Percentiles rank a stretch among this genome's conserved stretches.
Conservation (phyloP, 2,329 filamentous ascomycete species). For the Hypoxylon sp. region DNA sequence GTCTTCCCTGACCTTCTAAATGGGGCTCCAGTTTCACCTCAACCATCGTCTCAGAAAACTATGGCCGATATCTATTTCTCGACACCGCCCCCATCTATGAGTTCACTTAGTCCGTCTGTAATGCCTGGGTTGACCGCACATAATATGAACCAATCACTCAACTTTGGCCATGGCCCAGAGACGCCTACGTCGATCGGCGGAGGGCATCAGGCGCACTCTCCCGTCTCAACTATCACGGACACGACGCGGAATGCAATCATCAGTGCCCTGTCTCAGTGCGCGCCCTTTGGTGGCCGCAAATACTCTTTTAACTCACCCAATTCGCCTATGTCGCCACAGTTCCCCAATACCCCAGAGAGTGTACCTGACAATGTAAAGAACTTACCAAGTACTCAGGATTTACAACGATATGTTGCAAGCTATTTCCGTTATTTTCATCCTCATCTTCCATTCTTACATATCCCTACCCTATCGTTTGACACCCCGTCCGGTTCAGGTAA, state of each 20-base stretch:
- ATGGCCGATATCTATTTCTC: constrained; percentile 83
- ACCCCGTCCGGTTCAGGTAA: constrained; percentile 77
- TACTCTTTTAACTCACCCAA: constrained; percentile 73
- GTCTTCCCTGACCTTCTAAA: constrained; percentile 84
- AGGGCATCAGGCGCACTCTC: constrained; percentile 71
- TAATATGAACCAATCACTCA: constrained; percentile 76
- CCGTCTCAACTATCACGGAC: constrained; percentile 76
- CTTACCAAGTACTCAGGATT: constrained; percentile 85
- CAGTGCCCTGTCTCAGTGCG: constrained; percentile 71
- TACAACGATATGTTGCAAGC: constrained; percentile 90
- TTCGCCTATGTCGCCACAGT: constrained; percentile 69
- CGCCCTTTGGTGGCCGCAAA: constrained; percentile 72
- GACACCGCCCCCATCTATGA: constrained; percentile 81
- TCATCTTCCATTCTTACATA: constrained; percentile 93
- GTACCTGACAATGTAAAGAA: constrained; percentile 66
- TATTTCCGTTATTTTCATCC: constrained; percentile 96
- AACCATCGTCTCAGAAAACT: constrained; percentile 79
- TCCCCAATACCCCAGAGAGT: constrained; percentile 65
- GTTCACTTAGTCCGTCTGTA: constrained; percentile 79
- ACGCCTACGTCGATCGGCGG: constrained; percentile 80
- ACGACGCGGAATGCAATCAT: constrained; percentile 74
- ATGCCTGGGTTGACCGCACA: constrained; percentile 75
- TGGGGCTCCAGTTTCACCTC: constrained; percentile 81
- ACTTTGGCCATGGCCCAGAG: constrained; percentile 76
- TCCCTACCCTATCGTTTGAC: constrained; percentile 92